Base-by-base conservation (phyloP, 305 asterid species). In the Fraxinus nigra region DNA sequence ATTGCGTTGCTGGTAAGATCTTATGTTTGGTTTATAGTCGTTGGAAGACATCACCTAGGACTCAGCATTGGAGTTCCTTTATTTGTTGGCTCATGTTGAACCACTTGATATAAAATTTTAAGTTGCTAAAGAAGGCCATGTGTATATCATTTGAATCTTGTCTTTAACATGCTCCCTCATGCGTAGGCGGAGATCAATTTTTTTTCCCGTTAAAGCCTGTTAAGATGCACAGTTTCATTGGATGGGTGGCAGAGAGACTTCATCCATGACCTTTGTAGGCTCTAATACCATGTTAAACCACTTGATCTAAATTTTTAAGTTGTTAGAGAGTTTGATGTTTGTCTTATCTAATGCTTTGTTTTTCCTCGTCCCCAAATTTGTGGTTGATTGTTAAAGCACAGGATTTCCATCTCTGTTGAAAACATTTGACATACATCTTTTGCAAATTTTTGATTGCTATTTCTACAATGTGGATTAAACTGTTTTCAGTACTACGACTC, bases 1-100 rank as follows among this genome's bases (percentile, higher is more conserved):
- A 93, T 85, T 86, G 97, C 76, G 98, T 97, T 80, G 95, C 99
- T 43, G 99, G 99, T 97, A 90, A 82, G 91, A 81, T 82, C 80
- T 86, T 79, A 5, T 32, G 40, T 69, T 70, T 70, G 75, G 40
- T 32, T 59, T 70, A 32, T 30, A 67, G 75, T 30, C 0, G 2
- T 32, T 28, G 75, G 75, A 75, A 67, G 38, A 26, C 74, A 67
- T 24, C 33, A 30, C 74, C 43, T 73, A 37, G 65, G 67, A 72
- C 75, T 48, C 61, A 3, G 78, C 46, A 16, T 38, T 43, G 51
- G 72, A 75, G 51, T 43, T 84, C 76, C 34, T 80, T 11, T 67
- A 32, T 67, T 59, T 20, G 69, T 59, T 59, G 69, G 30, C 69
- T 0, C 20, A 10, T 43, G 43, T 37, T 37, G 43, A 37, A 37